A percentile compares a stretch with the other conserved stretches of the same genome.
Evolutionary conservation across 1,139 yeast genomes (phyloP).

Genomic region (Pichia sp.): DNA sequence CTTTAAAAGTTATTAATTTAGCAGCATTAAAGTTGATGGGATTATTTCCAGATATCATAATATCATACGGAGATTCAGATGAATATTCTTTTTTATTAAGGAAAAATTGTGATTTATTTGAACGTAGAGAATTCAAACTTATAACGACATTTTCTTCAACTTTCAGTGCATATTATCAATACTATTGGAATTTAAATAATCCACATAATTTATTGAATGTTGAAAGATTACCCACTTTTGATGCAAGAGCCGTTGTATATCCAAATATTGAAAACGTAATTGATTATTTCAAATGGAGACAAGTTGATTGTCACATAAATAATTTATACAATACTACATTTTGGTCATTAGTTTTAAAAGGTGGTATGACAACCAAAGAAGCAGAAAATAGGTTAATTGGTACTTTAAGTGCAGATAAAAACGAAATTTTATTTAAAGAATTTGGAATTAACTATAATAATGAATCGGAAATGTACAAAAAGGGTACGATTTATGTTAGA

Average conservation of each 20-base stretch:
- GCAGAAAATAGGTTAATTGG: slow-evolving; percentile 72
- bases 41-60: slow-evolving; percentile 59
- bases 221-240: slow-evolving; percentile 69
- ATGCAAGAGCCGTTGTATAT: slow-evolving; percentile 82
- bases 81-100: slow-evolving; percentile 80
- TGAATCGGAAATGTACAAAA: slow-evolving; percentile 80
- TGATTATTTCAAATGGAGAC: slow-evolving; percentile 93
- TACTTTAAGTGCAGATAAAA: slow-evolving; percentile 75
- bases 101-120: slow-evolving; percentile 59
- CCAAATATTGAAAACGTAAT: slow-evolving; percentile 57
- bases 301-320: slow-evolving; percentile 94
- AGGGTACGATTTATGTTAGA: slow-evolving; percentile 71
- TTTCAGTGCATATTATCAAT: slow-evolving; percentile 70
- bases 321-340: slow-evolving; percentile 89
- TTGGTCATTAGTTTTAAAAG: slow-evolving; percentile 74
- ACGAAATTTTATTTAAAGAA: slow-evolving; percentile 71
- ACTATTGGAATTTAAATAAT: slow-evolving; percentile 58
- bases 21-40: slow-evolving; percentile 66
- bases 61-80: slow-evolving; percentile 94
- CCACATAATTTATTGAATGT: slow-evolving; percentile 32
- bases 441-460: slow-evolving; percentile 86
- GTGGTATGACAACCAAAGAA: slow-evolving; percentile 66
- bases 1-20: slow-evolving; percentile 71
- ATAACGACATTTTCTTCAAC: slow-evolving; percentile 76
- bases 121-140: slow-evolving; percentile 74